Percentiles rank a stretch among this genome's conserved stretches.
phyloP scores from a whole-genome alignment of 1,284 basidiomycete genomes.

The Microbotryum scabiosae region DNA sequence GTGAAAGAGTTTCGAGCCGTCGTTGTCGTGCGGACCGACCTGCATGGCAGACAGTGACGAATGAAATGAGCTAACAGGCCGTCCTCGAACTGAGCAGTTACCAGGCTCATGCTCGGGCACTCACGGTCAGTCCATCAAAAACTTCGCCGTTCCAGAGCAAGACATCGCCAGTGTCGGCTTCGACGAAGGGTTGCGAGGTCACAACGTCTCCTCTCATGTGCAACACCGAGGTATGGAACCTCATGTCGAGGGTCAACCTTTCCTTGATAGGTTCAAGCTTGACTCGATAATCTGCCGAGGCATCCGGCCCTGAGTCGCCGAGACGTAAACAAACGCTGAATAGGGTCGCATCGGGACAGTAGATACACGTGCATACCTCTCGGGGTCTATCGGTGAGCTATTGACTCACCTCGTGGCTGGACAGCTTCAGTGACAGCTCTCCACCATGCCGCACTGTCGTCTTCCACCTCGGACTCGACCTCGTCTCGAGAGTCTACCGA shows the following conservation, averaged over 20 bases:
- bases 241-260: conserved; percentile 6
- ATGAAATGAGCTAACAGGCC: neutral
- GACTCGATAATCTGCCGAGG: neutral
- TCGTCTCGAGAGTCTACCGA: neutral
- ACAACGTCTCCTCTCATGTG: conserved; percentile 58
- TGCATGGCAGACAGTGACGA: neutral
- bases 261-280: neutral
- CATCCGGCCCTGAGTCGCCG: conserved; percentile 18
- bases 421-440: conserved; percentile 1
- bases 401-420: conserved; percentile 7
- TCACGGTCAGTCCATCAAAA: conserved; percentile 34
- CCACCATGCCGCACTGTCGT: conserved; percentile 1
- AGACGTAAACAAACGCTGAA: neutral
- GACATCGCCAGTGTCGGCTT: conserved; percentile 34
- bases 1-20: conserved; percentile 60
- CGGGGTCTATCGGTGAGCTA: neutral
- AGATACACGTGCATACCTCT: neutral
- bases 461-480: neutral
- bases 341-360: no score
- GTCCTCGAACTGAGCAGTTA: neutral
- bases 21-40: conserved; percentile 57
- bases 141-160: conserved; percentile 36
- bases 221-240: conserved; percentile 68
- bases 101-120: neutral
- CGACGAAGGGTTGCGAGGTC: conserved; percentile 63